Base-by-base conservation (phyloP, 2,329 filamentous ascomycete genomes). In the Thielaviopsis punctulata region DNA sequence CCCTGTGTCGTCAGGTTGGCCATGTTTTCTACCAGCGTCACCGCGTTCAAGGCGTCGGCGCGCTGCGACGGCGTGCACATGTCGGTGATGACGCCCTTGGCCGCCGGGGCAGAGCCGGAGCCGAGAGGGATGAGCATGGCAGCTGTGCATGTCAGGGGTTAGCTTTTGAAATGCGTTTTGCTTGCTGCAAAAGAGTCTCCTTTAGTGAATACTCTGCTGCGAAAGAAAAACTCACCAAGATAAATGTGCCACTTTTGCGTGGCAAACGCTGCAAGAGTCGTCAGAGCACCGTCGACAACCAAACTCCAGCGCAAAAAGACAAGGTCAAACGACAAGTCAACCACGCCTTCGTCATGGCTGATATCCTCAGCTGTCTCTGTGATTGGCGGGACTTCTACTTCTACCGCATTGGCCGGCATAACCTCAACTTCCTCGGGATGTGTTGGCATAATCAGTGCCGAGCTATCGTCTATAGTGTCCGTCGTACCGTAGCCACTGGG, bases 41-140 rank as follows among this genome's bases (percentile, higher is more conserved):
- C 79, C 0, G 79, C 80, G 39, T 79, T 79, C 2, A 86, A 66
- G 0, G 82, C 82, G 59, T 86, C 82, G 0, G 76, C 72, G 0
- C 81, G 71, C 52, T 82, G 74, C 0, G 69, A 69, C 1, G 76
- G 69, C 0, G 79, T 68, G 45, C 80, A 80, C 79, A 86, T 82
- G 53, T 82, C 76, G 0, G 83, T 73, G 55, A 86, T 84, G n/a
- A 82, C 79, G 0, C 82, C 82, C 57, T 86, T 86, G 1, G 80
- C 79, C 0, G 82, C 79, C 0, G 80, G 74, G 0, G 80, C 82
- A 0, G 81, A 81, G 0, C 82, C 82, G 0, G 81, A 82, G 0
- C 79, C 80, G 25, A 86, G 76, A 0, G 82, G 82, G 0, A 86
- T 68, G 1, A 85, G 61, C 23, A 76, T 72, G 0, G 79, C 79